phyloP scores from a whole-genome alignment of 2,329 filamentous ascomycete genomes.

The Cytospora piceae region DNA sequence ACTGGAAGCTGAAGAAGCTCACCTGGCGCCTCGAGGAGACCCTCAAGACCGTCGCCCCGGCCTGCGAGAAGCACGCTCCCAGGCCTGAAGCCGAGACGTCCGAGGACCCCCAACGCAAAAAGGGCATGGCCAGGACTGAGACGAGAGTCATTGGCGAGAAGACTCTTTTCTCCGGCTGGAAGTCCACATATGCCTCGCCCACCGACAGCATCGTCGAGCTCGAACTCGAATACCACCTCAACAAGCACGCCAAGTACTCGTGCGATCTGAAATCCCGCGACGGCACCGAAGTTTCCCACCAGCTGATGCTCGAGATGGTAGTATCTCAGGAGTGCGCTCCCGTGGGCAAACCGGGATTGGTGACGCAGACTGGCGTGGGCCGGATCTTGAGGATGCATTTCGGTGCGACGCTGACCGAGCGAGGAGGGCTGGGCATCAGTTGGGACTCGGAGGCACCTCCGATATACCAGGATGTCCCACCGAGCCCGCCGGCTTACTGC shows the following conservation, averaged over 20 bases:
- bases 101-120: slow-evolving; percentile 48
- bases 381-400: slow-evolving; percentile 94
- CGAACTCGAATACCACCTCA: slow-evolving; percentile 77
- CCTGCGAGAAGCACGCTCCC: slow-evolving; percentile 75
- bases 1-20: slow-evolving; percentile 88
- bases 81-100: slow-evolving; percentile 50
- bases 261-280: slow-evolving; percentile 78
- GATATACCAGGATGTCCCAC: slow-evolving; percentile 90
- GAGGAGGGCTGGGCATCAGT: slow-evolving; percentile 83
- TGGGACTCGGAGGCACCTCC: slow-evolving; percentile 98
- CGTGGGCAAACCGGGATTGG: slow-evolving; percentile 66
- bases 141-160: slow-evolving; percentile 77
- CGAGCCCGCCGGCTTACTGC: slow-evolving; percentile 75
- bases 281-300: slow-evolving; percentile 80
- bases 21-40: slow-evolving; percentile 94
- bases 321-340: slow-evolving; percentile 88
- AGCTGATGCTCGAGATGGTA: slow-evolving; percentile 88
- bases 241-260: slow-evolving; percentile 62
- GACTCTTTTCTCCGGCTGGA: slow-evolving; percentile 88
- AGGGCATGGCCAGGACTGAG: slow-evolving; percentile 75
- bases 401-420: slow-evolving; percentile 78
- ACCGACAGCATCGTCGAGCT: slow-evolving; percentile 70
- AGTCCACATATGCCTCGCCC: slow-evolving; percentile 62
- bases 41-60: slow-evolving; percentile 75
- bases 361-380: slow-evolving; percentile 86